These are phyloP conservation scores for Aechmea fasciata DNA, from an alignment of 176 grass and related monocot species.

Conservation along the genomic window DNA sequence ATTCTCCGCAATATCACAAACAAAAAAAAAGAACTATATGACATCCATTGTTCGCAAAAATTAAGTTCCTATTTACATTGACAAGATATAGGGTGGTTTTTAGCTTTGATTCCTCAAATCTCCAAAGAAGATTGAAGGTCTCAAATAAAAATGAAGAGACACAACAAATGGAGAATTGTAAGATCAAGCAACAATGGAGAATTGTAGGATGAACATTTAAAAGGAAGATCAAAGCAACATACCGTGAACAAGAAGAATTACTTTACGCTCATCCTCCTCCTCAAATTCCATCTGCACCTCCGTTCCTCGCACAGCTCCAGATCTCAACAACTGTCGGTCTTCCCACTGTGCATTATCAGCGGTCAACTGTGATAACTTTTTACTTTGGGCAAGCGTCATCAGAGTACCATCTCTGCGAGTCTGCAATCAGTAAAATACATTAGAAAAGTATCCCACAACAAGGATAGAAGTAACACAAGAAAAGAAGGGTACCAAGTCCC, in stretches of 20 bases:
- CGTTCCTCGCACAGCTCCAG: slow-evolving; percentile 93
- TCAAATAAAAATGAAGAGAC: neutral
- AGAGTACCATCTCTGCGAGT: slow-evolving; percentile 74
- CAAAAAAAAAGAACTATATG: no score
- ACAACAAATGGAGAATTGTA: neutral
- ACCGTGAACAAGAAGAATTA: slow-evolving; percentile 99
- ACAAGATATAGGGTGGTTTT: no score
- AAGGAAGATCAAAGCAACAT: slow-evolving; percentile 20
- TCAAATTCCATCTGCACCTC: slow-evolving; percentile 98
- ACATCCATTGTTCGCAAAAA: no score
- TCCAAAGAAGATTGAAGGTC: no score
- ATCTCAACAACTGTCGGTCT: slow-evolving; percentile 89
- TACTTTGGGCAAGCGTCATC: slow-evolving; percentile 95
- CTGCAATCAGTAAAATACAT: slow-evolving; percentile 37
- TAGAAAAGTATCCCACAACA: slow-evolving; percentile 12
- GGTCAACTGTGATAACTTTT: slow-evolving; percentile 95
- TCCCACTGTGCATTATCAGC: slow-evolving; percentile 99
- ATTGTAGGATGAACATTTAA: neutral
- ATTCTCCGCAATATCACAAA: no score
- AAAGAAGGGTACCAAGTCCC: no score
- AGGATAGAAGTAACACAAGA: neutral
- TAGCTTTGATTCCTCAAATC: no score
- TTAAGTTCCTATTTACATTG: no score
- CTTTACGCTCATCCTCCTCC: slow-evolving; percentile 97
- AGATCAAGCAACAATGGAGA: no score